A percentile compares a stretch with the other conserved stretches of the same genome.
Conservation (phyloP, 208 protist genomes). For the Angomonas deanei region DNA sequence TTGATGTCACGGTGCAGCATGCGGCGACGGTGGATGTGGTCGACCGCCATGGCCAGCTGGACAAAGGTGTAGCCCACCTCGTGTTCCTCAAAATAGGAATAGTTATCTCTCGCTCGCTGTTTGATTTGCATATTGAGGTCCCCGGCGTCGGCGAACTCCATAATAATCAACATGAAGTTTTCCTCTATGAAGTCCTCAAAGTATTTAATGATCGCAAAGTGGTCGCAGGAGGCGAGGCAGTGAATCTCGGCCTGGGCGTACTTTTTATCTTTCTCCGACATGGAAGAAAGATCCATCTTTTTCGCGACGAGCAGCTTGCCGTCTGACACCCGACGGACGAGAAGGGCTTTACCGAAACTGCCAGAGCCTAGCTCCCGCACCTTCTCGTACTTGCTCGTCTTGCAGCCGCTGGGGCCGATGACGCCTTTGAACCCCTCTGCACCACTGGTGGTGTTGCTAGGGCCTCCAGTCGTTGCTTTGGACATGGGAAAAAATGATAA, state of each 20-base stretch:
- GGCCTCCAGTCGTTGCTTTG: neutral
- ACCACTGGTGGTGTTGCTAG: neutral
- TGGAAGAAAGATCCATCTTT: constrained; percentile 75
- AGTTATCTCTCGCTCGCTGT: constrained; percentile 31
- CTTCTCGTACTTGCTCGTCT: constrained; percentile 60
- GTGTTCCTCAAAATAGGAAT: constrained; percentile 79
- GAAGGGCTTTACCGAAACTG: constrained; percentile 78
- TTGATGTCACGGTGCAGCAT: constrained; percentile 92
- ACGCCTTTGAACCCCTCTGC: constrained; percentile 30
- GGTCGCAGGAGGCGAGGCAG: constrained; percentile 69
- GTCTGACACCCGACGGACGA: constrained; percentile 61
- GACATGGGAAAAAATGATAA: constrained; percentile 20
- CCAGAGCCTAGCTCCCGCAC: constrained; percentile 78
- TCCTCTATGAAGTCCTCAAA: constrained; percentile 80
- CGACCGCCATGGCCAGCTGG: constrained; percentile 78
- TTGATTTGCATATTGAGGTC: constrained; percentile 83
- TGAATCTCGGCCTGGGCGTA: constrained; percentile 87
- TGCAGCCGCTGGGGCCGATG: constrained; percentile 27
- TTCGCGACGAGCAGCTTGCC: constrained; percentile 78
- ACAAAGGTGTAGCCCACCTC: constrained; percentile 79
- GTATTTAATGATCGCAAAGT: constrained; percentile 84
- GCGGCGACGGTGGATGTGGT: constrained; percentile 85
- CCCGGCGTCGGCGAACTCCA: constrained; percentile 88
- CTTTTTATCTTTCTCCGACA: constrained; percentile 67
- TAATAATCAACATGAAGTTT: constrained; percentile 76